These are phyloP conservation scores for Mycocentrospora acerina DNA, from an alignment of 2,329 filamentous ascomycete genomes.

Conservation along the genomic window DNA sequence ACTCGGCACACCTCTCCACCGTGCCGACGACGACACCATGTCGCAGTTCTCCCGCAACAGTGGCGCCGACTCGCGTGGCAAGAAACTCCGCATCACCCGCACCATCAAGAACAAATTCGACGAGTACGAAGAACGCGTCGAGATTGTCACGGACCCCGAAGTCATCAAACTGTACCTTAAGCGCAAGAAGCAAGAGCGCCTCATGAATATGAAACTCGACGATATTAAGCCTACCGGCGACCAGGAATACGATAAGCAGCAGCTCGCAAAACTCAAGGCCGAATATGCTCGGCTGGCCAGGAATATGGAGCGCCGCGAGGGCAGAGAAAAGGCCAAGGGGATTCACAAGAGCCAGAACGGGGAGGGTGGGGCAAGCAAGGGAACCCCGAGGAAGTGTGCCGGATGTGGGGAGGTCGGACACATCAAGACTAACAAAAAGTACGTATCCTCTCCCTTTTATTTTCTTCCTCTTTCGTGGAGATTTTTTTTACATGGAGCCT, in stretches of 20 bases:
- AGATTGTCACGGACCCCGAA: constrained; percentile 52
- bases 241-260: constrained; percentile 63
- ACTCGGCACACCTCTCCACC: constrained; percentile 58
- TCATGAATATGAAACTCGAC: constrained; percentile 72
- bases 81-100: constrained; percentile 72
- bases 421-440: constrained; percentile 99
- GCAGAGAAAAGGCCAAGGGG: constrained; percentile 86
- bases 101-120: constrained; percentile 64
- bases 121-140: constrained; percentile 60
- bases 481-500: not conserved
- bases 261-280: constrained; percentile 63
- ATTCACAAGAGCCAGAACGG: constrained; percentile 44
- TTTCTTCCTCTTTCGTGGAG: constrained; percentile 1
- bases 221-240: constrained; percentile 66
- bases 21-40: constrained; percentile 69
- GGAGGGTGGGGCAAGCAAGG: constrained; percentile 48
- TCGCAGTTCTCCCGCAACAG: constrained; percentile 54
- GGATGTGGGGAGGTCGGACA: constrained; percentile 97
- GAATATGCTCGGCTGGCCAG: constrained; percentile 84
- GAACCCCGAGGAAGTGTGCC: constrained; percentile 81
- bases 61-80: constrained; percentile 63
- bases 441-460: constrained; percentile 8
- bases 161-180: constrained; percentile 81
- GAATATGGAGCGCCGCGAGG: constrained; percentile 87
- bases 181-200: constrained; percentile 69